Base-by-base conservation (phyloP, 1,284 basidiomycete genomes). In the Cutaneotrichosporon spelunceum region DNA sequence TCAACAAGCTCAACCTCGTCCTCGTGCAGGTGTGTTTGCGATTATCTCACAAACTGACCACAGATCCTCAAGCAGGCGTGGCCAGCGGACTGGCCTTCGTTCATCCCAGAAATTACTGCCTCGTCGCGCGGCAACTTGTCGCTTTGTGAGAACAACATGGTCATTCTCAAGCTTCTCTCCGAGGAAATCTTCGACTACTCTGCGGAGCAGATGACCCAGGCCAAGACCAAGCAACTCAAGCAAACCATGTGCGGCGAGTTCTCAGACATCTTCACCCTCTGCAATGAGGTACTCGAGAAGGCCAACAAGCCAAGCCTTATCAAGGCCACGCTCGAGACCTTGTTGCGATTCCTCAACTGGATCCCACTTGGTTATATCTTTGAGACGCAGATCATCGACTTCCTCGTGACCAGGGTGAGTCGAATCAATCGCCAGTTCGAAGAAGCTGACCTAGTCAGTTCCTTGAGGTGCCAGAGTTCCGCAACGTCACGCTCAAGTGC, bases 151-250 rank as follows among this genome's bases (percentile, higher is more conserved):
- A 99, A 99, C 84, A 99, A 99, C 83, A 99, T 99, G 96, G 86
- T 93, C 77, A 99, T 99, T 76, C 84, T 99, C 68, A 92, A 93
- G 77, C 84, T 99, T n/a, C 84, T 99, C 19, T 97, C 93, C 0
- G 96, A 99, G 76, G 96, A 99, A 79, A 93, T 99, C 67, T 99
- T 99, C 75, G 96, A 99, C 80, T 99, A 90, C 80, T 98, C 94
- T 5, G 93, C 95, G 2, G 96, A 99, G 74, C 92, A 96, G 80
- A 93, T 99, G 93, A 98, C 95, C 0, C 93, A 96, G 78, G 89
- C 89, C 19, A 99, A 98, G 83, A 96, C 93, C 65, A 97, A 97
- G 81, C 89, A 91, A 68, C 82, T 99, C 66, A 99, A 99, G 83
- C 94, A 96, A 75, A 91, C 93, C 70, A 94, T 97, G 90, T 93